Percentiles rank a stretch among this genome's conserved stretches.
phyloP scores from a whole-genome alignment of 192 early-diverging fungal species.

The Coemansia sp. region DNA sequence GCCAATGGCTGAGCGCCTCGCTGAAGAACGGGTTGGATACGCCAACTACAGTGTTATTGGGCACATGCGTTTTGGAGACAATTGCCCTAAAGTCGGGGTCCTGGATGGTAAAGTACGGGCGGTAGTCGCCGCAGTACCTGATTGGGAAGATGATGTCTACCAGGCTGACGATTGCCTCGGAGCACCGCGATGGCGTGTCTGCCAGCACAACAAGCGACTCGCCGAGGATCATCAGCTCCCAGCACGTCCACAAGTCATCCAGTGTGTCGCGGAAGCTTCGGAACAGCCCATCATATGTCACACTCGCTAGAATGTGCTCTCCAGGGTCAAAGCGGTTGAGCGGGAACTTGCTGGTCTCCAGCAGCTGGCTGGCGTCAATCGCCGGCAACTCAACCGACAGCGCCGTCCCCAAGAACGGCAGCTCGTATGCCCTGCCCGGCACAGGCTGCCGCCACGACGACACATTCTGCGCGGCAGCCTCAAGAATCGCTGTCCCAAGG shows the following conservation, averaged over 20 bases:
- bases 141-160: conserved; percentile 95
- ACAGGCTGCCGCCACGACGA: conserved; percentile 64
- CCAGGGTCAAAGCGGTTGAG: conserved; percentile 67
- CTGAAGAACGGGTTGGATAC: conserved; percentile 95
- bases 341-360: conserved; percentile 73
- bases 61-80: conserved; percentile 62
- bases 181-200: conserved; percentile 86
- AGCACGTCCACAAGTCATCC: conserved; percentile 84
- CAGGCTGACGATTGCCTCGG: conserved; percentile 77
- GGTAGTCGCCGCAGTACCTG: conserved; percentile 93
- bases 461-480: conserved; percentile 80
- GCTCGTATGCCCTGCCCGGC: conserved; percentile 67
- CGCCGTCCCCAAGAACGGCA: conserved; percentile 71
- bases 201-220: conserved; percentile 89
- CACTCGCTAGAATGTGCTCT: conserved; percentile 71
- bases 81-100: conserved; percentile 84
- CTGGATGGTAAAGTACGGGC: conserved; percentile 97
- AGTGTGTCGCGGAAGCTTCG: conserved; percentile 78
- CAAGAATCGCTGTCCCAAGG: conserved; percentile 70
- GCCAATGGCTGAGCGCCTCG: conserved; percentile 92
- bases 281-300: conserved; percentile 70
- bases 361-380: conserved; percentile 67
- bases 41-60: conserved; percentile 83
- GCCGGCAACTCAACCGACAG: conserved; percentile 71
- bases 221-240: conserved; percentile 93